A percentile compares a stretch with the other conserved stretches of the same genome.
Conservation (phyloP, 768 basidiomycete genomes). For the Cystobasidium onofrii region DNA sequence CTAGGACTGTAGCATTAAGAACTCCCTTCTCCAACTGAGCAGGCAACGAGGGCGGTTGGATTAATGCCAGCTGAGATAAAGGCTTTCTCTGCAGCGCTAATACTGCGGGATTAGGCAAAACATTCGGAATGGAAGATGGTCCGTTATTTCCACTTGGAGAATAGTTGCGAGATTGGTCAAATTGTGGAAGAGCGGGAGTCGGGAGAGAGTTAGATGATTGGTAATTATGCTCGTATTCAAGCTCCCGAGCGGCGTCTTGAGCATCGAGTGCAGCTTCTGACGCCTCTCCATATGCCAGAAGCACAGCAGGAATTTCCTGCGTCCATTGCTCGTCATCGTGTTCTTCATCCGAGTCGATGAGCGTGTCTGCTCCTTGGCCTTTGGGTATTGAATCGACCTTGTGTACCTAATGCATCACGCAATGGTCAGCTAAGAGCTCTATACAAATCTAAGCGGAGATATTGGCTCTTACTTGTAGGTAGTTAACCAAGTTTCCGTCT, state of each 20-base stretch:
- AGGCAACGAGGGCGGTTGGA: conserved; percentile 73
- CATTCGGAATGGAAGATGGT: conserved; percentile 40
- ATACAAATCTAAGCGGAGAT: background rate
- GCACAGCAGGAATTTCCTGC: conserved; percentile 16
- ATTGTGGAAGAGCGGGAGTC: background rate
- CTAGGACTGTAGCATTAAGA: conserved; percentile 53
- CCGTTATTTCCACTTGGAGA: background rate
- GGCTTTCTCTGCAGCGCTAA: conserved; percentile 44
- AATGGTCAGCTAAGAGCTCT: background rate
- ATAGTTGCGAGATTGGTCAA: background rate
- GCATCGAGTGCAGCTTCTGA: conserved; percentile 23
- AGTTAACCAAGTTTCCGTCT: conserved; percentile 81
- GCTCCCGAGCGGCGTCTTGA: conserved; percentile 9
- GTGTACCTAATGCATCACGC: background rate
- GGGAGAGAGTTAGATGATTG: background rate
- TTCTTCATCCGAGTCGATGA: background rate
- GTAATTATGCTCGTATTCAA: background rate
- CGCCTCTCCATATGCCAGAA: conserved; percentile 24
- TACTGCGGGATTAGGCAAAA: conserved; percentile 52
- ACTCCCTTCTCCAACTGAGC: conserved; percentile 90
- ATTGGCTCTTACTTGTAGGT: conserved; percentile 59
- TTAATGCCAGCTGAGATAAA: conserved; percentile 32
- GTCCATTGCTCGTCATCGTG: conserved; percentile 20
- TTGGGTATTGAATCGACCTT: background rate
- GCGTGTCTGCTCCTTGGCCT: background rate